A percentile compares a stretch with the other conserved stretches of the same genome.
phyloP scores from a whole-genome alignment of 2,329 filamentous ascomycete genomes.

The Verticillium dahliae region DNA sequence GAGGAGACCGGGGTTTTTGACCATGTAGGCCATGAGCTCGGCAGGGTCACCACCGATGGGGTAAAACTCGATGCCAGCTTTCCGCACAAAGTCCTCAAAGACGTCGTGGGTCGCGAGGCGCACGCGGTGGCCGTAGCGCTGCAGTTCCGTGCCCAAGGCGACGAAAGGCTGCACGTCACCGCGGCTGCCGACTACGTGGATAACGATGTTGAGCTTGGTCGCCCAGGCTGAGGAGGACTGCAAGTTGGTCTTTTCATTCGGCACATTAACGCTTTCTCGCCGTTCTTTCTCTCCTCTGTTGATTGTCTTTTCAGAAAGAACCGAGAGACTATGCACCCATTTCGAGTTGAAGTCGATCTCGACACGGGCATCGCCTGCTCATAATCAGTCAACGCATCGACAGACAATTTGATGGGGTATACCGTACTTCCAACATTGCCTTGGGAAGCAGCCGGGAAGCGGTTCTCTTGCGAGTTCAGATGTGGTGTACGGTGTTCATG shows the following conservation, averaged over 20 bases:
- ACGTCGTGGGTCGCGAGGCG: conserved; percentile 66
- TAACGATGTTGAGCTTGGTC: conserved; percentile 54
- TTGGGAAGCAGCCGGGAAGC: neutral
- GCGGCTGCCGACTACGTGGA: conserved; percentile 68
- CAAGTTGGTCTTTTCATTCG: neutral
- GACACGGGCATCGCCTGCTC: conserved; percentile 2
- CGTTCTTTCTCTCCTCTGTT: neutral
- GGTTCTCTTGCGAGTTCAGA: neutral
- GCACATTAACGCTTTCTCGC: neutral
- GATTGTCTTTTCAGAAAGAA: neutral
- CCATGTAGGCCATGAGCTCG: conserved; percentile 83
- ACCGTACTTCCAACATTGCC: neutral
- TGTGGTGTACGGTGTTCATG: neutral
- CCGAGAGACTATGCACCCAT: neutral
- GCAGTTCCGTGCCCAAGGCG: conserved; percentile 59
- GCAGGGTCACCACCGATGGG: conserved; percentile 69
- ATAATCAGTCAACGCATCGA: too few species aligned
- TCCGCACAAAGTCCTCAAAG: conserved; percentile 62
- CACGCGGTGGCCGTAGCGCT: conserved; percentile 63
- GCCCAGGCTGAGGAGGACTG: neutral
- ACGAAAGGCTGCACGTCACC: conserved; percentile 74
- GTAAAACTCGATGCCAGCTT: conserved; percentile 70
- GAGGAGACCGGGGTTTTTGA: conserved; percentile 81
- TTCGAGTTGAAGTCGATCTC: conserved; percentile 6
- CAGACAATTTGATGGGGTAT: neutral